A percentile compares a stretch with the other conserved stretches of the same genome.
These are phyloP conservation scores for Leptographium lundbergii DNA, from an alignment of 2,329 filamentous ascomycete genomes.

Conservation along the genomic window DNA sequence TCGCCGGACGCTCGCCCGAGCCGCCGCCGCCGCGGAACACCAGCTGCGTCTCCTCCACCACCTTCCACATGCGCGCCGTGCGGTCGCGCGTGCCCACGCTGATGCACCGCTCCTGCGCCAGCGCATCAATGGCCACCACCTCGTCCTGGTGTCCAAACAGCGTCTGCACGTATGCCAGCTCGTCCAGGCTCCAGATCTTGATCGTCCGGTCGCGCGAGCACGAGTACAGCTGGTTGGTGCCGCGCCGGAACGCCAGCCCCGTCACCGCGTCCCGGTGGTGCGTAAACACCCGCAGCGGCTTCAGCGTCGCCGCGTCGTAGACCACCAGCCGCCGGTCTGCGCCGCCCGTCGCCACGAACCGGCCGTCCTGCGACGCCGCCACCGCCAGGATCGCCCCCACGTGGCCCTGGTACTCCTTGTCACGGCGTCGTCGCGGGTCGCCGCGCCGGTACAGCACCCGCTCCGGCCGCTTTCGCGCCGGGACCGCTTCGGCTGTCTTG, in stretches of 20 bases:
- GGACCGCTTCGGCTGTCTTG: constrained; percentile 14
- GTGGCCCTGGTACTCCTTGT: constrained; percentile 63
- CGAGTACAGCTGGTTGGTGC: constrained; percentile 86
- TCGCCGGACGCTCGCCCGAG: constrained; percentile 33
- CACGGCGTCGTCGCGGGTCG: constrained; percentile 43
- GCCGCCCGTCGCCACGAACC: constrained; percentile 83
- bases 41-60: constrained; percentile 86
- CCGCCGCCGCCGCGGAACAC: constrained; percentile 64
- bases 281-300: constrained; percentile 70
- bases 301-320: constrained; percentile 71
- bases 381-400: constrained; percentile 69
- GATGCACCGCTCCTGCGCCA: constrained; percentile 78
- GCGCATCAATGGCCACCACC: constrained; percentile 70
- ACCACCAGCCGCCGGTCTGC: constrained; percentile 74
- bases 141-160: constrained; percentile 92
- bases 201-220: constrained; percentile 84
- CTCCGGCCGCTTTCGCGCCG: constrained; percentile 48
- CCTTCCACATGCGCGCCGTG: constrained; percentile 89
- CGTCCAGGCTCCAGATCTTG: constrained; percentile 88
- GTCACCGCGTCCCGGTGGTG: constrained; percentile 86
- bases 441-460: constrained; percentile 52
- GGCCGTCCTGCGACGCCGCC: constrained; percentile 78
- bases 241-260: constrained; percentile 71
- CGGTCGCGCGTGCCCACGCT: constrained; percentile 85
- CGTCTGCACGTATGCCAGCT: constrained; percentile 88